Evolutionary conservation across 2,329 filamentous ascomycete species (phyloP), one percentile per base, ranked within the genome.

Genomic region (Fusarium phyllophilum): DNA sequence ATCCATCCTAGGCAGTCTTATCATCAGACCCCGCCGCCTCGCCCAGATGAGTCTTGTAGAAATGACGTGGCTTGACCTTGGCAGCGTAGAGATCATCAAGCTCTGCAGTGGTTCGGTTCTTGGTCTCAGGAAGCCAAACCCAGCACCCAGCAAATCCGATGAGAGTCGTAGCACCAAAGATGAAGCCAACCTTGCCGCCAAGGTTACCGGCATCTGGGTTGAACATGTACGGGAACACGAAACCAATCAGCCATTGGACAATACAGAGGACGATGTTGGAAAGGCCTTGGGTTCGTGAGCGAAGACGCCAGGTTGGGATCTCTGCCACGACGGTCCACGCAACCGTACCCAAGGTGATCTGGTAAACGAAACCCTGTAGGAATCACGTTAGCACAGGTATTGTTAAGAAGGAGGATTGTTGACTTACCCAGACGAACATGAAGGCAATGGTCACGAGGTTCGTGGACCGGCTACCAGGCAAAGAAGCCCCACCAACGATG

Each of bases 271-370:
- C 49, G 3, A 46, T 58, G 18, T 66, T 34, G 12, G 57, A 55
- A n/a, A 63, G 57, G 0, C 41, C 54, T 1, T 58, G 20, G 8
- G 62, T 57, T 55, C 63, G 67, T 18, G 44, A 52, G 18, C 64
- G 52, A 9, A 70, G 64, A 14, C 63, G 55, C 13, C 52, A 61
- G 8, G 52, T 45, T 13, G 63, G 55, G 6, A 68, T 52, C 36
- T 70, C 68, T 24, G 42, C 44, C 9, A 58, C 52, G 8, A 58
- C 20, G 8, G 61, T 63, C 34, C 38, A 63, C 4, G 61, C 61
- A 9, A 46, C 44, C 2, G 60, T 55, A 18, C 60, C 84, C 33
- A 86, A 84, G 20, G 81, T 82, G 55, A 83, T 78, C 54, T 84
- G 81, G 66, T 84, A 85, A 62, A 79, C 77, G 72, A 79, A 84